Conservation (phyloP, 2,329 filamentous ascomycete genomes). For the Ceratocystis eucalypticola region DNA sequence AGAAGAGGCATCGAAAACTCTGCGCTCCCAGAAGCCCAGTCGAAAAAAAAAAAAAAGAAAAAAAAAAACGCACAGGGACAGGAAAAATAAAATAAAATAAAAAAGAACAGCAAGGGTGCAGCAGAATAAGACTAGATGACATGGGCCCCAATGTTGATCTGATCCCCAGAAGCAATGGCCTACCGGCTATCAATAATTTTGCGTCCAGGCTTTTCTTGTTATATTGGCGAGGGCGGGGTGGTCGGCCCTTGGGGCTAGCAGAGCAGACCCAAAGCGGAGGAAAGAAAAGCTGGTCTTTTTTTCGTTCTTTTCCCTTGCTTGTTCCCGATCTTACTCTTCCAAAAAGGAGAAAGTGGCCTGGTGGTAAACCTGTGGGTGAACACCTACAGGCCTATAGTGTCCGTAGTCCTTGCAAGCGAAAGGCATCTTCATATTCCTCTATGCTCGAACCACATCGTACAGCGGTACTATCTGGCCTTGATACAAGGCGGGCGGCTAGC, state of each 20-base stretch:
- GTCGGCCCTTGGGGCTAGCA: background rate
- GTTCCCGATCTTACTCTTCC: background rate
- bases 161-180: slow-evolving; percentile 9
- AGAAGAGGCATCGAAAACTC: slow-evolving; percentile 4
- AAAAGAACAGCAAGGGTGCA: background rate
- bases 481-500: background rate
- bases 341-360: background rate
- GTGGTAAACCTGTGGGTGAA: background rate
- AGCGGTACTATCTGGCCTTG: background rate
- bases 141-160: slow-evolving; percentile 1
- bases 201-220: slow-evolving; percentile 5
- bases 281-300: background rate
- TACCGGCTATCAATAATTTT: slow-evolving; percentile 5
- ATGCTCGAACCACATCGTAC: background rate
- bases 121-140: slow-evolving; percentile 9
- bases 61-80: background rate
- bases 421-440: no score
- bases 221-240: slow-evolving; percentile 6
- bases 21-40: background rate
- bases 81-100: background rate
- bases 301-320: background rate
- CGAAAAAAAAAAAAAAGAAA: background rate
- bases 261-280: background rate
- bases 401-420: background rate
- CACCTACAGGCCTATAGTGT: background rate